Percentiles rank a stretch among this genome's conserved stretches.
Conservation (phyloP, 306 rosid species). For the Psophocarpus tetragonolobus region DNA sequence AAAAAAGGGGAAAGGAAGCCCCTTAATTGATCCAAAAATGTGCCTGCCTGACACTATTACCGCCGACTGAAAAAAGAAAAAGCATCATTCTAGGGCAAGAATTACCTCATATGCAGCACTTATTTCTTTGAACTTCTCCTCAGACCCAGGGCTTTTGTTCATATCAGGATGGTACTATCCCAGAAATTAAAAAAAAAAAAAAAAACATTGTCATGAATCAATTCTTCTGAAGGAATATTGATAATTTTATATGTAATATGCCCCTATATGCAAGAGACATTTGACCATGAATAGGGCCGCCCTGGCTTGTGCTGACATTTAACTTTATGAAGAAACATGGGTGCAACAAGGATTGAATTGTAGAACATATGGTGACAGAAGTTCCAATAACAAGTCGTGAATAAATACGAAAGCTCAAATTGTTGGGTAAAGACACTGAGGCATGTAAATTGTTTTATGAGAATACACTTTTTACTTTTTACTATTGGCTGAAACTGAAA, state of each 20-base stretch:
- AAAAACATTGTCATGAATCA: background rate
- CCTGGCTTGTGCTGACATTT: background rate
- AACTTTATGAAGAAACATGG: background rate
- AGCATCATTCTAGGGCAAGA: slow-evolving; percentile 4
- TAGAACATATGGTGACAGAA: slow-evolving; percentile 11
- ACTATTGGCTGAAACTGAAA: background rate
- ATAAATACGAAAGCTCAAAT: background rate
- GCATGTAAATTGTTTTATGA: background rate
- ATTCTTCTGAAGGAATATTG: background rate
- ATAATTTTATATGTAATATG: background rate
- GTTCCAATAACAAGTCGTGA: background rate
- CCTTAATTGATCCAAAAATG: background rate
- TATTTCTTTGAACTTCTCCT: slow-evolving; percentile 93
- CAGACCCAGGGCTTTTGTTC: slow-evolving; percentile 78
- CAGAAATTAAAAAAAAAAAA: slow-evolving; percentile 6
- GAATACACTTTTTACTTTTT: background rate
- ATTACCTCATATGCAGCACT: slow-evolving; percentile 97
- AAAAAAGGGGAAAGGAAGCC: background rate
- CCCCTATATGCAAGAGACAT: background rate
- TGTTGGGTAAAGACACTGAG: background rate
- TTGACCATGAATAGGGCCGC: background rate
- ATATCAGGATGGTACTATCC: slow-evolving; percentile 91
- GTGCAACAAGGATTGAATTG: background rate
- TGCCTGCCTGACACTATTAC: background rate
- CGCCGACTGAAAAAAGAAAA: slow-evolving; percentile 4